phyloP scores from a whole-genome alignment of 208 protist genomes.

The Trypanosoma conorhini region DNA sequence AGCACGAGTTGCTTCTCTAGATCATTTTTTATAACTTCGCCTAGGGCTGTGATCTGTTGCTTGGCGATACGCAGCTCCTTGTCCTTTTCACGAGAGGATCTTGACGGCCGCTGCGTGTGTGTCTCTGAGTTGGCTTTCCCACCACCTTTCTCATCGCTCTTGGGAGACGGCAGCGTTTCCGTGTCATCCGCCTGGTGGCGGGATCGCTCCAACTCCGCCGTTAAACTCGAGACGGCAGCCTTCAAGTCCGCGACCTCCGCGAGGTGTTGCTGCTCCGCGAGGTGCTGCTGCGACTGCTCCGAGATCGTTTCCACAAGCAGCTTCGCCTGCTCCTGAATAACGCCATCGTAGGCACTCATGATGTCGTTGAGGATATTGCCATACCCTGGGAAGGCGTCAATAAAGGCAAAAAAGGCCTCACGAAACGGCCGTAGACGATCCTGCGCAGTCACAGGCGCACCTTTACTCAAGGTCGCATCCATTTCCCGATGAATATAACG shows the following conservation, averaged over 20 bases:
- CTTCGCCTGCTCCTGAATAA: slow-evolving; percentile 74
- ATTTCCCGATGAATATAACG: slow-evolving; percentile 27
- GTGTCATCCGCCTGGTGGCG: slow-evolving; percentile 28
- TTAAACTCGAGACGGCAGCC: slow-evolving; percentile 34
- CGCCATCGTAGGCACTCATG: slow-evolving; percentile 75
- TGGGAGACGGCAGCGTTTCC: neutral
- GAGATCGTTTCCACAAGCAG: slow-evolving; percentile 54
- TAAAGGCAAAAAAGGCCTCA: slow-evolving; percentile 69
- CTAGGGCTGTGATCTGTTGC: slow-evolving; percentile 43
- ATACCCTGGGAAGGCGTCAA: slow-evolving; percentile 72
- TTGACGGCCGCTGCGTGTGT: slow-evolving; percentile 8
- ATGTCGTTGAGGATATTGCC: slow-evolving; percentile 68
- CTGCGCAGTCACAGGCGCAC: slow-evolving; percentile 24
- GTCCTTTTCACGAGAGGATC: slow-evolving; percentile 30
- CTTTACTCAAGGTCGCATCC: neutral
- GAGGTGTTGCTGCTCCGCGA: slow-evolving; percentile 25
- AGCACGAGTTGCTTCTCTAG: slow-evolving; percentile 79
- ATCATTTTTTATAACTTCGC: slow-evolving; percentile 56
- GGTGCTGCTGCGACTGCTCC: slow-evolving; percentile 16
- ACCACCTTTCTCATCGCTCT: neutral
- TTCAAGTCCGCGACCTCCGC: slow-evolving; percentile 36
- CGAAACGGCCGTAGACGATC: slow-evolving; percentile 72
- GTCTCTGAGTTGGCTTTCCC: neutral
- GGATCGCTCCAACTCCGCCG: slow-evolving; percentile 34
- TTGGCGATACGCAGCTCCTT: slow-evolving; percentile 42